phyloP scores from a whole-genome alignment of 805 yeast species.

The Zygosaccharomyces pseudorouxii region DNA sequence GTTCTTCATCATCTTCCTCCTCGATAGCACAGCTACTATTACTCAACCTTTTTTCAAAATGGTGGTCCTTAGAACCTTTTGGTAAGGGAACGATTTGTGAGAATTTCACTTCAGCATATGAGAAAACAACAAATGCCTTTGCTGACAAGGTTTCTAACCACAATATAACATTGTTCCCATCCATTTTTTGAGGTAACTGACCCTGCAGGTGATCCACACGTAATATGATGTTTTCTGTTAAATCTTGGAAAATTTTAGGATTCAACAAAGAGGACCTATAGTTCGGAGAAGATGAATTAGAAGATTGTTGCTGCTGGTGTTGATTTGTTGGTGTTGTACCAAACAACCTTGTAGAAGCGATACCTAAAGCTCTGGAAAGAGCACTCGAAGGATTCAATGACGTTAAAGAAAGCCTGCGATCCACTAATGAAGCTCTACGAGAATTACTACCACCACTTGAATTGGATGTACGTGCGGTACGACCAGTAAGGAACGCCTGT shows the following conservation, averaged over 20 bases:
- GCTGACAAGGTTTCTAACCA: conserved; percentile 74
- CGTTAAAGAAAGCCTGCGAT: conserved; percentile 61
- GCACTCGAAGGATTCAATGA: conserved; percentile 79
- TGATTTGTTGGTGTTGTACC: conserved; percentile 40
- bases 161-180: conserved; percentile 33
- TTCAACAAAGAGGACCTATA: conserved; percentile 22
- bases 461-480: conserved; percentile 15
- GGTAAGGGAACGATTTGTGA: conserved; percentile 76
- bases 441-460: conserved; percentile 46
- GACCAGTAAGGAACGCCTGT: conserved; percentile 12
- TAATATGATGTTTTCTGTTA: conserved; percentile 32
- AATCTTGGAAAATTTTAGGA: conserved; percentile 29
- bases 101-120: conserved; percentile 88
- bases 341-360: conserved; percentile 83
- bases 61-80: conserved; percentile 18
- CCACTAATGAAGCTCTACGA: conserved; percentile 59
- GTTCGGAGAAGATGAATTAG: conserved; percentile 26
- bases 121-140: conserved; percentile 81
- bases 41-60: conserved; percentile 22
- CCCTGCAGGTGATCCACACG: conserved; percentile 22
- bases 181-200: conserved; percentile 13
- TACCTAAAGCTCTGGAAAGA: conserved; percentile 75
- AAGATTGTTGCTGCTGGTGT: conserved; percentile 25
- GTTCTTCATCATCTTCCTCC: conserved; percentile 33
- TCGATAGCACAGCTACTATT: conserved; percentile 36